Conservation (phyloP, 2,329 filamentous ascomycete species). For the Epichloe sylvatica region DNA sequence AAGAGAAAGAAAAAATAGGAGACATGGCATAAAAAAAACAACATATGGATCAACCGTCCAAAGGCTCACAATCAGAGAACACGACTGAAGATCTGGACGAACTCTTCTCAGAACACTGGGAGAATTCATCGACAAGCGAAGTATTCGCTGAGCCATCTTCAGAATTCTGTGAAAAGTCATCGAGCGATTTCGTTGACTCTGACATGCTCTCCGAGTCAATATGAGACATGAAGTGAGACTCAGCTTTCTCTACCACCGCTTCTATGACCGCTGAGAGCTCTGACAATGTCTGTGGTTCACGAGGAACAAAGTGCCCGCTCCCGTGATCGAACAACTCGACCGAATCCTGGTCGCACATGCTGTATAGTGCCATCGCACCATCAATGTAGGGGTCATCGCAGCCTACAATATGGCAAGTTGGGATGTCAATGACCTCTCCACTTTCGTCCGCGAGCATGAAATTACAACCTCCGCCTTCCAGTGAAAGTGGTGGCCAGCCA, state of each 20-base stretch:
- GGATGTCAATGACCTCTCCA: constrained; percentile 35
- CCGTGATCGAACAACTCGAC: constrained; percentile 51
- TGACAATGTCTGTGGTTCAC: constrained; percentile 33
- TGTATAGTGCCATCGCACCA: constrained; percentile 46
- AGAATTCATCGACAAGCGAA: not conserved
- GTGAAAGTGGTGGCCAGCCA: constrained; percentile 38
- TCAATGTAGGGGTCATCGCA: constrained; percentile 46
- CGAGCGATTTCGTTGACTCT: not conserved
- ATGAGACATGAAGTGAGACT: not conserved
- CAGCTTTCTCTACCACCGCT: not conserved
- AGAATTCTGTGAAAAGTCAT: not conserved
- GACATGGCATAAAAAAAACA: not conserved
- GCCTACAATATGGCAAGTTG: constrained; percentile 39
- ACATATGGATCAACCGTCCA: not conserved
- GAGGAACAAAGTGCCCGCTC: constrained; percentile 48
- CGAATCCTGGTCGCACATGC: constrained; percentile 45
- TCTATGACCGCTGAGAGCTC: constrained; percentile 22
- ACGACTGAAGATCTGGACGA: not conserved
- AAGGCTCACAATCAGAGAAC: not conserved
- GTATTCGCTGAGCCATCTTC: not conserved
- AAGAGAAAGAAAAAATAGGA: not conserved
- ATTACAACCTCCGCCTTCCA: constrained; percentile 23
- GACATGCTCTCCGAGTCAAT: not conserved
- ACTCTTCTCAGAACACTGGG: not conserved
- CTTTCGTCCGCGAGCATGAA: constrained; percentile 34